These are phyloP conservation scores for Trematosphaeria pertusa DNA, from an alignment of 2,329 filamentous ascomycete genomes.

Conservation along the genomic window DNA sequence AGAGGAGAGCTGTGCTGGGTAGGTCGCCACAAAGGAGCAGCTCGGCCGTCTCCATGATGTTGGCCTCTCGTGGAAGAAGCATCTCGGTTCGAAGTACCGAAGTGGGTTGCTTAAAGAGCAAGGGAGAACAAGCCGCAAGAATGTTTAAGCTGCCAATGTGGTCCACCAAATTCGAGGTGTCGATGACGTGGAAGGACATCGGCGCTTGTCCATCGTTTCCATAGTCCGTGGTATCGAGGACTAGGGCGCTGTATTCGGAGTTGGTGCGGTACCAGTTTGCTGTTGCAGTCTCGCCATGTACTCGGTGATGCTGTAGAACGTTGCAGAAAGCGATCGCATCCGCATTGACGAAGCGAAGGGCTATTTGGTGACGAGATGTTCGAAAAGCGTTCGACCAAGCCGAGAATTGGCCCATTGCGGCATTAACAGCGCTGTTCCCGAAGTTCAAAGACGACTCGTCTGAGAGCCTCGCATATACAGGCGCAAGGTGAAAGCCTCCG, in stretches of 20 bases:
- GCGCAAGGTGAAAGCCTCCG: slow-evolving; percentile 64
- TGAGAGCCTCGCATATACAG: slow-evolving; percentile 10
- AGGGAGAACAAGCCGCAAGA: slow-evolving; percentile 54
- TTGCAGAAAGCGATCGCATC: slow-evolving; percentile 63
- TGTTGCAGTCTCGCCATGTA: slow-evolving; percentile 25
- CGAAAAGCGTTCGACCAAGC: slow-evolving; percentile 56
- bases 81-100: slow-evolving; percentile 49
- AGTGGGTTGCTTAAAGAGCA: slow-evolving; percentile 54
- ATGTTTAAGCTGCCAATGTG: slow-evolving; percentile 56
- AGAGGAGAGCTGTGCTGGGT: slow-evolving; percentile 55
- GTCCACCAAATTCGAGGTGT: slow-evolving; percentile 60
- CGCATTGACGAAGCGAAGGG: slow-evolving; percentile 56
- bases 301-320: slow-evolving; percentile 54
- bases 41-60: slow-evolving; percentile 44
- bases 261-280: slow-evolving; percentile 55
- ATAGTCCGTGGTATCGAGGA: slow-evolving; percentile 55
- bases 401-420: slow-evolving; percentile 56
- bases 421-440: slow-evolving; percentile 14
- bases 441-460: background rate
- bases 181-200: slow-evolving; percentile 61
- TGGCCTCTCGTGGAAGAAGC: slow-evolving; percentile 45
- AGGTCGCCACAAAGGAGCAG: slow-evolving; percentile 57
- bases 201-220: slow-evolving; percentile 44
- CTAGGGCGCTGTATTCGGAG: slow-evolving; percentile 49
- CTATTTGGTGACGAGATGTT: slow-evolving; percentile 32